phyloP scores from a whole-genome alignment of 2,329 filamentous ascomycete genomes.

The Cercospora berteroae region DNA sequence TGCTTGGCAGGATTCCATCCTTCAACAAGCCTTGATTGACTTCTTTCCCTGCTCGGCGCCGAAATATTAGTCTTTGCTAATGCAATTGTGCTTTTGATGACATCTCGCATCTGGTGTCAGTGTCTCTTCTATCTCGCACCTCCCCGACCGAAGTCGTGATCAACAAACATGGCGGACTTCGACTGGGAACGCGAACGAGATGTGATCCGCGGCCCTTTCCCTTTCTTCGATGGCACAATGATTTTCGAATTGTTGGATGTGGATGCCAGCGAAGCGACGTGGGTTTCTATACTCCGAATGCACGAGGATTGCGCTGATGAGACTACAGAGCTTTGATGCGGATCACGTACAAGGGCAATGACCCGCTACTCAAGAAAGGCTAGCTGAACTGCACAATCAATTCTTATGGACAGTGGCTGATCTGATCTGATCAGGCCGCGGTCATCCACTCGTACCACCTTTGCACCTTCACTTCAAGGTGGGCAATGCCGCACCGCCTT shows the following conservation, averaged over 20 bases:
- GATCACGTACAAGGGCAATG: constrained; percentile 9
- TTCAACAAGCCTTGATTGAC: not conserved
- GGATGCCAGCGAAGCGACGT: constrained; percentile 1
- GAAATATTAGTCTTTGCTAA: not conserved
- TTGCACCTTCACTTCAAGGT: constrained; percentile 11
- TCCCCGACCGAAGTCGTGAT: not conserved
- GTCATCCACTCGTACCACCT: constrained; percentile 9
- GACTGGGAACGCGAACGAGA: constrained; percentile 6
- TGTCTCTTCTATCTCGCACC: not conserved
- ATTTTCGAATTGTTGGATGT: constrained; percentile 8
- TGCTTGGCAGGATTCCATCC: not conserved
- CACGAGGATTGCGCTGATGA: not conserved
- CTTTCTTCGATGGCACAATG: constrained; percentile 8
- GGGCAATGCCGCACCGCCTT: too few relatives aligned
- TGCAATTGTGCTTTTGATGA: not conserved
- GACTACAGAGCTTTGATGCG: constrained; percentile 1
- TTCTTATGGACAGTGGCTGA: not conserved
- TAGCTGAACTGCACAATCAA: not conserved
- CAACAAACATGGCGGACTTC: constrained; percentile 4
- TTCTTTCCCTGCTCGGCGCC: not conserved
- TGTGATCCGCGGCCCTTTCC: constrained; percentile 1
- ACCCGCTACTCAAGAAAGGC: constrained; percentile 8
- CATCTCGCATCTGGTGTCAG: not conserved
- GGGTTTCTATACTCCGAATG: not conserved
- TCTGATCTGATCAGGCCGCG: constrained; percentile 1